phyloP scores from a whole-genome alignment of 768 basidiomycete genomes.

The Trametes cingulata region DNA sequence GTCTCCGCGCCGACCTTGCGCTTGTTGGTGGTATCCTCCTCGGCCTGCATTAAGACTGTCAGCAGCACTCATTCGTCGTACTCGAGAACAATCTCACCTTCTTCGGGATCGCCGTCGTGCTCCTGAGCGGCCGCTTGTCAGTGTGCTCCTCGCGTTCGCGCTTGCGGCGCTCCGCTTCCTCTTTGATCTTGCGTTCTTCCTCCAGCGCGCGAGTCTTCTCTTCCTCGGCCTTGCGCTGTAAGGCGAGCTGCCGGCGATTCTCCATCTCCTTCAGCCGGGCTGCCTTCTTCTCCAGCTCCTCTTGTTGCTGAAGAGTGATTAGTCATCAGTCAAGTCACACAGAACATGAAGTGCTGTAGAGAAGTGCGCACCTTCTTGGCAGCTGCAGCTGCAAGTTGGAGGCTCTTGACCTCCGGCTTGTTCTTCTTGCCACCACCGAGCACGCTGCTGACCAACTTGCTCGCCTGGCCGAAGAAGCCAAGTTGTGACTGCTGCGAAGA shows the following conservation, averaged over 20 bases:
- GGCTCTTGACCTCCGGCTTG: conserved; percentile 73
- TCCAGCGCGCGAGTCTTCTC: conserved; percentile 64
- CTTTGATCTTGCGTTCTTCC: conserved; percentile 70
- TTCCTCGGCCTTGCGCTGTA: conserved; percentile 78
- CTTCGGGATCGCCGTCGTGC: conserved; percentile 41
- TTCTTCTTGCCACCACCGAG: conserved; percentile 70
- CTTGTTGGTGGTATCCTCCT: conserved; percentile 74
- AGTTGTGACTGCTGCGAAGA: conserved; percentile 42
- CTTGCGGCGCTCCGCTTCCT: conserved; percentile 76
- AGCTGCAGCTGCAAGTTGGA: conserved; percentile 78
- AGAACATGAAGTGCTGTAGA: neutral
- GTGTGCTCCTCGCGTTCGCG: conserved; percentile 79
- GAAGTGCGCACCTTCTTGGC: conserved; percentile 77
- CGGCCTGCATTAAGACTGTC: conserved; percentile 37
- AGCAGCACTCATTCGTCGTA: neutral
- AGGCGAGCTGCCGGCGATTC: conserved; percentile 66
- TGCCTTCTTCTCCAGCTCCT: conserved; percentile 79
- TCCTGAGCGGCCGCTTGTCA: conserved; percentile 64
- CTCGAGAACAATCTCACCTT: conserved; percentile 43
- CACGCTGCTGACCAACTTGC: conserved; percentile 65
- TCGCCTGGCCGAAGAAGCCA: conserved; percentile 72
- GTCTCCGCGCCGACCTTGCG: conserved; percentile 56
- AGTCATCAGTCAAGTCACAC: neutral
- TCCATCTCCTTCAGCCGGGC: conserved; percentile 81
- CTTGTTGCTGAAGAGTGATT: conserved; percentile 69